Conservation (phyloP, 345 rosid species). For the Melaleuca quinquenervia region DNA sequence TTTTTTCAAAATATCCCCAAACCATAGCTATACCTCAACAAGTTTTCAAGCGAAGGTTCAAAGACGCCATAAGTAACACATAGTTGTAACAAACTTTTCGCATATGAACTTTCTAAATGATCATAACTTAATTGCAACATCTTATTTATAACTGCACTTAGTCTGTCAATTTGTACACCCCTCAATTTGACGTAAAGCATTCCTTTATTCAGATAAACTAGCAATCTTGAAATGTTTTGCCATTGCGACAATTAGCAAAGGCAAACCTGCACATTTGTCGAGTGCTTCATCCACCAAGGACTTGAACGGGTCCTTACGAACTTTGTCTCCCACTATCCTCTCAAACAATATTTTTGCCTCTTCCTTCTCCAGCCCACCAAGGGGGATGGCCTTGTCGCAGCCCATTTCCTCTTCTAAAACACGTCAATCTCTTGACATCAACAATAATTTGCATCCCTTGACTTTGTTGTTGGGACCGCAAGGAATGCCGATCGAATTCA, state of each 20-base stretch:
- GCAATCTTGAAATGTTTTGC: fast-evolving
- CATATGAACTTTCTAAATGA: no score
- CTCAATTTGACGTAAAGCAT: neutral
- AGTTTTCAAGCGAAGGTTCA: neutral
- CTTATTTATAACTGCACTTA: no score
- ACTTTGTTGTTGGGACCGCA: no score
- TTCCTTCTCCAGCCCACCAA: no score
- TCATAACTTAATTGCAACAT: neutral
- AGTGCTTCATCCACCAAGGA: no score
- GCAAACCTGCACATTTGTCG: neutral
- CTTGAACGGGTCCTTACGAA: fast-evolving
- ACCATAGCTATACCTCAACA: fast-evolving
- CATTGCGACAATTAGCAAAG: neutral
- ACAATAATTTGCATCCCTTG: no score
- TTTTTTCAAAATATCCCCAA: neutral
- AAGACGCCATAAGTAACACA: neutral
- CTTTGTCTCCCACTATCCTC: no score
- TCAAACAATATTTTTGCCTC: no score
- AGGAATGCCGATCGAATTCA: no score
- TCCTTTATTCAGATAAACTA: fast-evolving
- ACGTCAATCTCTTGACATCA: fast-evolving
- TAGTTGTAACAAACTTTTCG: no score
- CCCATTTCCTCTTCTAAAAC: no score
- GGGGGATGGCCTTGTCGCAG: no score
- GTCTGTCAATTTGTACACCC: fast-evolving